Conservation (phyloP, 31 red algal species). For the Bonnemaisonia californica region DNA sequence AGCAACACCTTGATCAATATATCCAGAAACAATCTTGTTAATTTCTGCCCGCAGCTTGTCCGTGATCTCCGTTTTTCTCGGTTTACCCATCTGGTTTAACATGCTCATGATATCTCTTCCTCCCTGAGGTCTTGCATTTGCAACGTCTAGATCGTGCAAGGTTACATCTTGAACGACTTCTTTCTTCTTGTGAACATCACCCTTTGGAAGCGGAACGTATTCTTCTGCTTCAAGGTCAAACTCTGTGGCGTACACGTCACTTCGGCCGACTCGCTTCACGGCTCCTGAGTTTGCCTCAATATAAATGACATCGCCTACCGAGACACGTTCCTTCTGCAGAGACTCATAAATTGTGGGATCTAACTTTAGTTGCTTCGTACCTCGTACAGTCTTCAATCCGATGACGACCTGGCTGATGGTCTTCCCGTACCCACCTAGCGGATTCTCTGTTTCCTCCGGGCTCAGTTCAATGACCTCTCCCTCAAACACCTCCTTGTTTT, state of each 20-base stretch:
- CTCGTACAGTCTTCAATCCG: constrained; percentile 83
- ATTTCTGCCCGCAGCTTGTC: constrained; percentile 97
- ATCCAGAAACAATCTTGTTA: constrained; percentile 92
- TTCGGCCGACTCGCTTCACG: constrained; percentile 95
- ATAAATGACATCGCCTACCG: constrained; percentile 95
- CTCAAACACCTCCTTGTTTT: constrained; percentile 99
- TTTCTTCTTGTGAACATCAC: constrained; percentile 91
- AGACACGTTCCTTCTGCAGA: constrained; percentile 86
- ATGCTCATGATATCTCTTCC: constrained; percentile 91
- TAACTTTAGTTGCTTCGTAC: constrained; percentile 88
- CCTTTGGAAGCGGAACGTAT: constrained; percentile 99
- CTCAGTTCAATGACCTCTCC: constrained; percentile 95
- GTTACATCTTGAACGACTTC: constrained; percentile 99
- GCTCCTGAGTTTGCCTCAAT: constrained; percentile 96
- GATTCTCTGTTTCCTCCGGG: constrained; percentile 92
- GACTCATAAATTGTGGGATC: constrained; percentile 96
- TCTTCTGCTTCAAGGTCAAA: constrained; percentile 99
- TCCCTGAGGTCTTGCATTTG: constrained; percentile 94
- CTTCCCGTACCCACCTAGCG: constrained; percentile 89
- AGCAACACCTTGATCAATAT: constrained; percentile 95
- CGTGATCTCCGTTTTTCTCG: constrained; percentile 97
- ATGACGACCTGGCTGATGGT: constrained; percentile 89
- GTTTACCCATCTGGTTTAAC: constrained; percentile 92
- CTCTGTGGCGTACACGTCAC: constrained; percentile 93
- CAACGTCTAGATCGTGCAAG: constrained; percentile 95